phyloP scores from a whole-genome alignment of 2,329 filamentous ascomycete genomes.

The Ciborinia camelliae region DNA sequence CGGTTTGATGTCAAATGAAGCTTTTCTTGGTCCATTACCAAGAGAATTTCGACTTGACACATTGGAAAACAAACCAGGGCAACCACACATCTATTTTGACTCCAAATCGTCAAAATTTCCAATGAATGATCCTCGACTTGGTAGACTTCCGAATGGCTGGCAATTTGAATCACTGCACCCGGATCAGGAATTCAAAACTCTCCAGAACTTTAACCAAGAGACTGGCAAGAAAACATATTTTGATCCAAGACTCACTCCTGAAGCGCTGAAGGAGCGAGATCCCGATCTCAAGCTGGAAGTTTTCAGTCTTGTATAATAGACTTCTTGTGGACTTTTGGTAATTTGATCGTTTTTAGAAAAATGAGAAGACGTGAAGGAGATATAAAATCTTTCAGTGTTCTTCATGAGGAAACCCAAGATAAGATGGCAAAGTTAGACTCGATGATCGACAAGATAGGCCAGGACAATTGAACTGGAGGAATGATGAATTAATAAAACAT shows the following conservation, averaged over 20 bases:
- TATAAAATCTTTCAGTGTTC: neutral
- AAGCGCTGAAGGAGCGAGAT: neutral
- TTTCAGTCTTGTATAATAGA: neutral
- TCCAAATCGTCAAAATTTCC: neutral
- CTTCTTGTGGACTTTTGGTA: no score
- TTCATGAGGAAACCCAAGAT: no score
- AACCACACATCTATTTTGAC: neutral
- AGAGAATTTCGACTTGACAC: neutral
- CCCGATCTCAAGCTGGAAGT: neutral
- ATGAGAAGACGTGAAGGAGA: neutral
- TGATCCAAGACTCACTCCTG: neutral
- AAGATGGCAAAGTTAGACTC: neutral
- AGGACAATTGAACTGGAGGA: neutral
- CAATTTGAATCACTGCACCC: neutral
- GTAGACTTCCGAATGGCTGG: neutral
- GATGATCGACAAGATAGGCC: neutral
- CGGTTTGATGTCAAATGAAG: conserved; percentile 1
- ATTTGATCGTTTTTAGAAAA: neutral
- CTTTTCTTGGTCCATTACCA: neutral
- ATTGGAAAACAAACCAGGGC: neutral
- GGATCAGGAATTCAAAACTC: neutral
- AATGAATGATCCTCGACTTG: neutral
- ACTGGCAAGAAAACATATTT: neutral
- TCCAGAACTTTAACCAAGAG: neutral
- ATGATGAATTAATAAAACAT: neutral